A percentile compares a stretch with the other conserved stretches of the same genome.
phyloP scores from a whole-genome alignment of 2,329 filamentous ascomycete species.

The Decorospora gaudefroyi region DNA sequence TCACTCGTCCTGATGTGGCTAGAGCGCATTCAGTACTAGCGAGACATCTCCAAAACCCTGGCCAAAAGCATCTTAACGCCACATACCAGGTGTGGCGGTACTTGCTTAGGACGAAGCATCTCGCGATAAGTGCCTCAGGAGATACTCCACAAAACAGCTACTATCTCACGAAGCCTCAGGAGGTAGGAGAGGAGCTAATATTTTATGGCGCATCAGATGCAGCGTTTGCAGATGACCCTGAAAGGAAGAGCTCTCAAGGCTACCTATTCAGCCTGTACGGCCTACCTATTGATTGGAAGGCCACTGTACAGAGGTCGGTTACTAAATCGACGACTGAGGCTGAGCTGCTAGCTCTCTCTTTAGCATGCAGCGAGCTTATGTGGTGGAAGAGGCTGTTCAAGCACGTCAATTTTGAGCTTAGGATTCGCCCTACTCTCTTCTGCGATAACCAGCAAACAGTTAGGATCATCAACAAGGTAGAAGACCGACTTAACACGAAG shows the following conservation, averaged over 20 bases:
- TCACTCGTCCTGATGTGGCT: slow-evolving; percentile 20
- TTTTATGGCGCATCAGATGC: slow-evolving; percentile 27
- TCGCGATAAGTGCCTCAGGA: slow-evolving; percentile 1
- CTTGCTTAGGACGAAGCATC: slow-evolving; percentile 7
- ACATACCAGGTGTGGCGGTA: not conserved
- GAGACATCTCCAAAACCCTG: slow-evolving; percentile 19
- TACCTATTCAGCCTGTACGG: slow-evolving; percentile 29
- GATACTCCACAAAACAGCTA: not conserved
- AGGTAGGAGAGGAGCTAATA: slow-evolving; percentile 5
- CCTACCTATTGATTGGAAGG: slow-evolving; percentile 19
- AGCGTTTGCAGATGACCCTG: slow-evolving; percentile 21
- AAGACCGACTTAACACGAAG: slow-evolving; percentile 10
- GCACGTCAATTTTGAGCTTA: slow-evolving; percentile 12
- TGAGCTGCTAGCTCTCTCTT: slow-evolving; percentile 16
- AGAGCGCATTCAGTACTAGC: slow-evolving; percentile 12
- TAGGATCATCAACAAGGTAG: not conserved
- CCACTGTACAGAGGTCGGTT: slow-evolving; percentile 9
- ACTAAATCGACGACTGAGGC: slow-evolving; percentile 27
- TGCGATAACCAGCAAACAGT: slow-evolving; percentile 20
- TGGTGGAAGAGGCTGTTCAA: slow-evolving; percentile 21
- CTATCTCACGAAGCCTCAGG: slow-evolving; percentile 1
- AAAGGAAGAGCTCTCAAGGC: slow-evolving; percentile 22
- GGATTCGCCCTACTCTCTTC: slow-evolving; percentile 2
- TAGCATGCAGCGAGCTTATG: slow-evolving; percentile 7
- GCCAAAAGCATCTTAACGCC: slow-evolving; percentile 9